Base-by-base conservation (phyloP, 768 basidiomycete species). In the Leccinum truebloodii region DNA sequence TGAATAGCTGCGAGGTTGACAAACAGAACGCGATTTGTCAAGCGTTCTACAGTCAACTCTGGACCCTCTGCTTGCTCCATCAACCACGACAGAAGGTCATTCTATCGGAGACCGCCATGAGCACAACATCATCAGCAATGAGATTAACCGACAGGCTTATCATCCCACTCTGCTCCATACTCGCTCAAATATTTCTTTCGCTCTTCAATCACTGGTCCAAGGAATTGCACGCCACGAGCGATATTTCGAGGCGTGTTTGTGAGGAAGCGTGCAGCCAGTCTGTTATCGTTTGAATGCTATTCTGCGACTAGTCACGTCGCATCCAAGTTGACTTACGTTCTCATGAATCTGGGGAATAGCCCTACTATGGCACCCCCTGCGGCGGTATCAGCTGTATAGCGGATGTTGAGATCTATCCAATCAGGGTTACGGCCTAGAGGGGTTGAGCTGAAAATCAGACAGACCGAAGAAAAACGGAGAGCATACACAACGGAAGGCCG, bases 401-500 rank as follows among this genome's bases (percentile, higher is more conserved):
- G 58, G 24, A 76, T 67, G 18, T 67, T 71, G 6, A 78, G 62
- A 32, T 59, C 51, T 35, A 66, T 60, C 65, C 52, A 54, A 13
- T 54, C 52, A 9, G 20, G 20, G 34, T 54, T 16, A 16, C 52
- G 52, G 34, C 52, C 52, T 54, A 35, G 52, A 54, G 2, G 4
- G 34, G 28, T 51, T n/a, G 22, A 54, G 2, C 24, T 24, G 13
- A 54, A 37, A 8, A 10, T 20, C 0, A 13, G 4, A 50, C 2
- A 20, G 8, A 5, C 12, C 44, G 12, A 14, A 5, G 24, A 50
- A 50, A 16, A 7, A 3, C 3, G 48, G 22, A 32, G 26, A 13
- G 3, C 44, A 28, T 54, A 81, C 83, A 83, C 2, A 80, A 48
- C 4, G 81, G 80, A 32, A 54, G 35, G n/a, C 52, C 52, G 2